These are phyloP conservation scores for Akebia trifoliata DNA, from an alignment of 164 flowering plant genomes.

Conservation along the genomic window DNA sequence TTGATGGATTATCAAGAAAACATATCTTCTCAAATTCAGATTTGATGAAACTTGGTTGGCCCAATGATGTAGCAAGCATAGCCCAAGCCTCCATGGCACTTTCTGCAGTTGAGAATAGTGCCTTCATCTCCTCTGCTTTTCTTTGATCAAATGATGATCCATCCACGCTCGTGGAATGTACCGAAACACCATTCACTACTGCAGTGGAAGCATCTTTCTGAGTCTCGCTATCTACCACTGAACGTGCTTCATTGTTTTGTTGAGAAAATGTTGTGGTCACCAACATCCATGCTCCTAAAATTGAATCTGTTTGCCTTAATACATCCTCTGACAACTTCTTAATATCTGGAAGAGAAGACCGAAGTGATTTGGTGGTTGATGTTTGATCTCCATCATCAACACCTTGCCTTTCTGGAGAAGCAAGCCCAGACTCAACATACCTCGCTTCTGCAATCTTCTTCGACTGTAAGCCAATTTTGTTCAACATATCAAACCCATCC, in stretches of 20 bases:
- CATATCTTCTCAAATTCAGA: conserved; percentile 98
- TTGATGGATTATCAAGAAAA: conserved; percentile 73
- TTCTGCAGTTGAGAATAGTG: conserved; percentile 83
- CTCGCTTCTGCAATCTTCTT: conserved; percentile 60
- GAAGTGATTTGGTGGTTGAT: conserved; percentile 17
- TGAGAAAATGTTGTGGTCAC: conserved; percentile 54
- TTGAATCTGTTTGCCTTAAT: conserved; percentile 29
- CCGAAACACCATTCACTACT: conserved; percentile 17
- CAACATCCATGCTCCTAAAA: conserved; percentile 51
- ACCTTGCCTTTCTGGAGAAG: conserved; percentile 41
- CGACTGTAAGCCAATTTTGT: conserved; percentile 54
- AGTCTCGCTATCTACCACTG: conserved; percentile 20
- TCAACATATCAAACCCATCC: conserved; percentile 68
- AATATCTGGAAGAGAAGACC: conserved; percentile 63
- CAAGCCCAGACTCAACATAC: conserved; percentile 90
- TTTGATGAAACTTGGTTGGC: conserved; percentile 89
- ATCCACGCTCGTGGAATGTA: conserved; percentile 15
- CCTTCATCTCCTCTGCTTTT: conserved; percentile 80
- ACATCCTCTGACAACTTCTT: conserved; percentile 63
- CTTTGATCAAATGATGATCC: conserved; percentile 41
- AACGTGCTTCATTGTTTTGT: conserved; percentile 34
- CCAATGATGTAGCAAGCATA: conserved; percentile 88
- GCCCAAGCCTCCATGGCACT: conserved; percentile 99
- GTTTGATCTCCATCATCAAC: conserved; percentile 25
- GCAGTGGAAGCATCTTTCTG: conserved; percentile 20